These are phyloP conservation scores for Metschnikowia noctiluminum DNA, from an alignment of 805 yeast genomes.

Conservation along the genomic window DNA sequence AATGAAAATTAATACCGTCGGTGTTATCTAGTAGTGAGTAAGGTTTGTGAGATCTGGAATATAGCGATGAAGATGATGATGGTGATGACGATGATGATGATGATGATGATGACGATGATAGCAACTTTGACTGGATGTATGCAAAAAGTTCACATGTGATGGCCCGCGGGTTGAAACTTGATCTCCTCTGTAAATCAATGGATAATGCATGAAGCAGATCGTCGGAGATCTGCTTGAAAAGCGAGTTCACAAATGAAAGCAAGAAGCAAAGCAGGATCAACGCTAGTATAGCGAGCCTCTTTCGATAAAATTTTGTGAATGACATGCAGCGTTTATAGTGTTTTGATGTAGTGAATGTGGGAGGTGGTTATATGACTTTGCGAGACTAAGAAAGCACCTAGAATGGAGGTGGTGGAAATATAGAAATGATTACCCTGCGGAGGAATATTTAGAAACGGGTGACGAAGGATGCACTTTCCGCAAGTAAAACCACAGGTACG, in stretches of 20 bases:
- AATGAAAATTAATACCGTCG: conserved; percentile 33
- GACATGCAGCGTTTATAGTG: conserved; percentile 3
- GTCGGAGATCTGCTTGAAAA: conserved; percentile 21
- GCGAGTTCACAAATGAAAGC: conserved; percentile 11
- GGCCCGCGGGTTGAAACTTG: conserved; percentile 27
- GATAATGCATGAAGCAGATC: conserved; percentile 21
- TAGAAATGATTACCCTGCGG: background rate
- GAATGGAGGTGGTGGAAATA: background rate
- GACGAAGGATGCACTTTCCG: background rate
- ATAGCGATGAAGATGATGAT: background rate
- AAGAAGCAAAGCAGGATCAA: conserved; percentile 7
- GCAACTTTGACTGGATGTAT: conserved; percentile 7
- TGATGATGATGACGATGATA: too few species aligned
- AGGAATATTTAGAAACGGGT: background rate
- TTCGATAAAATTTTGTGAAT: conserved; percentile 15
- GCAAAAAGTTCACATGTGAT: conserved; percentile 9
- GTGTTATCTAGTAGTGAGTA: conserved; percentile 5
- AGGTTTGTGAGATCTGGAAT: background rate
- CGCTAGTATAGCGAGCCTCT: conserved; percentile 10
- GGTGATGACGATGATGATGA: too few species aligned
- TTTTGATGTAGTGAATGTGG: background rate
- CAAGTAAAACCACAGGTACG: background rate
- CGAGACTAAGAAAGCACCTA: background rate
- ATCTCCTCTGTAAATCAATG: conserved; percentile 21
- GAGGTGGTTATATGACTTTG: background rate